Base-by-base conservation (phyloP, 1,284 basidiomycete genomes). In the Tilletia caries region DNA sequence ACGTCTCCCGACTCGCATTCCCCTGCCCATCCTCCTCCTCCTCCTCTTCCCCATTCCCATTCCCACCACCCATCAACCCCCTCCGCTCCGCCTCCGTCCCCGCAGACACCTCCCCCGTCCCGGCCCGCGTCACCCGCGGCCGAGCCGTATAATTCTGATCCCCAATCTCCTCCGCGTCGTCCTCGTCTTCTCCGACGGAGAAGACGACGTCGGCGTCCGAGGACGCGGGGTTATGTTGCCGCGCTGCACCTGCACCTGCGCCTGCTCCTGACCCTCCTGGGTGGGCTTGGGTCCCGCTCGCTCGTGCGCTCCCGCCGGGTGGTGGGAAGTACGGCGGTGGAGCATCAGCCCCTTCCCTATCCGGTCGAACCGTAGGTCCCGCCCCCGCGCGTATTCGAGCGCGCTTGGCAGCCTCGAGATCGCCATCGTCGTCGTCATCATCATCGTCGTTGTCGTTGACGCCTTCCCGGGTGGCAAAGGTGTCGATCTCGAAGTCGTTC, bases 401-500 rank as follows among this genome's bases (percentile, higher is more conserved):
- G 27, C 25, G 27, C 58, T 62, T 62, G 32, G 18, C 33, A 29
- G 58, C 58, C 13, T 29, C 58, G 13, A 33, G 27, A 34, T 75
- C 72, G 6, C 70, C 48, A 66, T 74, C 70, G 66, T 74, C 70
- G 48, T 78, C 76, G 27, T 76, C 73, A 25, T 75, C 76, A 20
- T 76, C 71, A 32, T 71, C 73, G 20, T 76, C 77, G 43, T 73
- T 69, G 2, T 69, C 74, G 33, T 71, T 72, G 3, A 70, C 66
- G 15, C 54, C 54, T 25, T 65, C 32, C 18, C 29, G 48, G 1
- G 37, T 67, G 2, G 75, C 73, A 64, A 83, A 69, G 84, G 78
- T 90, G 89, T 83, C 96, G 92, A 84, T 96, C 91, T 86, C 93
- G 89, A 76, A 82, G 5, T 78, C 34, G 91, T 91, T 71, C 91